These are phyloP conservation scores for Eragrostis curvula DNA, from an alignment of 176 grass and related monocot species.

Conservation along the genomic window DNA sequence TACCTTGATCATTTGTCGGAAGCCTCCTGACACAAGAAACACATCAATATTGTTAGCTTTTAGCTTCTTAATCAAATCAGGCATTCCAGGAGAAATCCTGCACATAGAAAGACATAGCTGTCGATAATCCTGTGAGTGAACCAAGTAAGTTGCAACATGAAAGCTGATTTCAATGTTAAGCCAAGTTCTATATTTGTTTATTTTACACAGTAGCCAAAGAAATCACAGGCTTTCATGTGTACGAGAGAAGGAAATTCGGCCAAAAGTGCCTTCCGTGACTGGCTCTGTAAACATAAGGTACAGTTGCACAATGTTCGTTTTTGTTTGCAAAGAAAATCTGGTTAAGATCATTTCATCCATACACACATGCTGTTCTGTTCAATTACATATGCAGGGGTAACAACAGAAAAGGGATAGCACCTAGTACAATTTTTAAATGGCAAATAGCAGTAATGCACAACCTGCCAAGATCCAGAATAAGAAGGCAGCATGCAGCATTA, in stretches of 20 bases:
- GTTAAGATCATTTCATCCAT: background rate
- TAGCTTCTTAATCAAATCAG: constrained; percentile 73
- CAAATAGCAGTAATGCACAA: background rate
- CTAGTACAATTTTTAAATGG: background rate
- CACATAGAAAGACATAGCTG: constrained; percentile 10
- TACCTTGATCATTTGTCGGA: constrained; percentile 97
- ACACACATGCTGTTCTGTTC: background rate
- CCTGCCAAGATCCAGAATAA: background rate
- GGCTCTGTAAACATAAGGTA: background rate
- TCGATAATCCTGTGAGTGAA: constrained; percentile 16
- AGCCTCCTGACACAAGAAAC: constrained; percentile 92
- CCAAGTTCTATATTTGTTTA: background rate
- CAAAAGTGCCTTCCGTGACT: background rate
- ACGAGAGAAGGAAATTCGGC: background rate
- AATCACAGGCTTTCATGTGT: background rate
- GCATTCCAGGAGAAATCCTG: constrained; percentile 90
- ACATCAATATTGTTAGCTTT: constrained; percentile 76
- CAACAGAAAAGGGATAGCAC: background rate
- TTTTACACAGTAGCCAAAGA: background rate
- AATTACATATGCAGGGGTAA: background rate
- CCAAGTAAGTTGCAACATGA: background rate
- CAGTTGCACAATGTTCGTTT: background rate
- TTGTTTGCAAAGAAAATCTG: background rate
- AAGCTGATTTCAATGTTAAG: background rate
- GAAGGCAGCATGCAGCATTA: constrained; percentile 1